Evolutionary conservation across 441 rosid species (phyloP).

Genomic region (Adansonia grandidieri): DNA sequence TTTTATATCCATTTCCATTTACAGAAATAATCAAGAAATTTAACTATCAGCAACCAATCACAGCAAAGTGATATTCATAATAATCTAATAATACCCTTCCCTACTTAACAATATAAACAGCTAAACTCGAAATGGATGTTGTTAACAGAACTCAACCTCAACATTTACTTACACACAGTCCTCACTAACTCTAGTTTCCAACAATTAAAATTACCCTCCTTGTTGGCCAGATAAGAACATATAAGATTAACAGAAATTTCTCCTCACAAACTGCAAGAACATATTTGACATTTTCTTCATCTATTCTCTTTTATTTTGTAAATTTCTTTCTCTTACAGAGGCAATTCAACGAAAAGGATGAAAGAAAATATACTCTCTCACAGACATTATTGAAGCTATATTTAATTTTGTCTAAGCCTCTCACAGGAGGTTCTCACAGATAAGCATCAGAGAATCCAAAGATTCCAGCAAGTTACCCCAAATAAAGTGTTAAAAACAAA

Average conservation of each 20-base stretch:
- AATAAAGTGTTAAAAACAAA: neutral
- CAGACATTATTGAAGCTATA: too few relatives aligned
- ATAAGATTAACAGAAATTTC: conserved; percentile 1
- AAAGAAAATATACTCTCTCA: too few relatives aligned
- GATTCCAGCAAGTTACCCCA: neutral
- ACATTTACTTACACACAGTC: neutral
- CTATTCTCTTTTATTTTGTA: neutral
- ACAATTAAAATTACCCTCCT: neutral
- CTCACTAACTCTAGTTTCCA: neutral
- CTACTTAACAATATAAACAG: neutral
- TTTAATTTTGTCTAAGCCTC: neutral
- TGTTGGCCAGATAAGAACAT: neutral
- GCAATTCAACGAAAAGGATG: neutral
- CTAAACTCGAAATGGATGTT: neutral
- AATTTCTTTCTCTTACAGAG: neutral
- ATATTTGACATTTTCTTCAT: conserved; percentile 11
- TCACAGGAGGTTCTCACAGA: neutral
- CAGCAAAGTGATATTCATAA: neutral
- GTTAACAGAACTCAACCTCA: neutral
- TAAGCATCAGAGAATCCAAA: neutral
- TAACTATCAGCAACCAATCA: neutral
- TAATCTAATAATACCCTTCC: neutral
- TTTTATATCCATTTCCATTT: neutral
- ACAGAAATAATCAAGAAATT: neutral
- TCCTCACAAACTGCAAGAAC: neutral